phyloP scores from a whole-genome alignment of 345 rosid genomes.

The Gossypium stocksii region DNA sequence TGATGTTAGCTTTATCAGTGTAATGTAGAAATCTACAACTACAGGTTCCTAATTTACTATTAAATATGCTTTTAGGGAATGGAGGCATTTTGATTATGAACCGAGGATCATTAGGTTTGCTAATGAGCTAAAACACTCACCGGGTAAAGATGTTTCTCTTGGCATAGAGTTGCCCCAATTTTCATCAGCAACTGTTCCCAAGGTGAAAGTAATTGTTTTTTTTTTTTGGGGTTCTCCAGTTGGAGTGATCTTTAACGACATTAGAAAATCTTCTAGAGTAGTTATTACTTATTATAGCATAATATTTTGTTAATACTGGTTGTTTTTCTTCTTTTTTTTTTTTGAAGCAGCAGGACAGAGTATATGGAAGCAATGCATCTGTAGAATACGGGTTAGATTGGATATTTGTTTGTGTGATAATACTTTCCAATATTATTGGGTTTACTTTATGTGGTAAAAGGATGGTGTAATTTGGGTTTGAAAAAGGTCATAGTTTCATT shows the following conservation, averaged over 20 bases:
- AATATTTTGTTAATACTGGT: neutral
- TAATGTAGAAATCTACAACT: neutral
- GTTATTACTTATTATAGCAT: neutral
- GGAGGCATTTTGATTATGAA: slow-evolving; percentile 55
- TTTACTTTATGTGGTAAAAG: slow-evolving; percentile 4
- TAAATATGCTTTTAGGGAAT: slow-evolving; percentile 38
- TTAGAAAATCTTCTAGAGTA: neutral
- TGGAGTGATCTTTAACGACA: neutral
- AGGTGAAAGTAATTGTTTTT: slow-evolving; percentile 36
- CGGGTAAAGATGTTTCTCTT: slow-evolving; percentile 15
- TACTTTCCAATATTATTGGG: neutral
- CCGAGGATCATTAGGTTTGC: slow-evolving; percentile 51
- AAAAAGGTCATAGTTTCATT: slow-evolving; percentile 9
- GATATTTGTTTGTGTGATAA: neutral
- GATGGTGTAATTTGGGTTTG: slow-evolving; percentile 5
- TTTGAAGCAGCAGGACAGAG: slow-evolving; percentile 27
- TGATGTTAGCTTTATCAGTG: neutral
- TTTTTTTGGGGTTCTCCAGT: slow-evolving; percentile 1
- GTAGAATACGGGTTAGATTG: slow-evolving; percentile 40
- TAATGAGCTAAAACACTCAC: slow-evolving; percentile 26
- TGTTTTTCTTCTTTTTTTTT: neutral
- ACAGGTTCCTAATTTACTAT: neutral
- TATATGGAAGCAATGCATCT: slow-evolving; percentile 19
- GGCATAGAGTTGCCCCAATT: slow-evolving; percentile 61
- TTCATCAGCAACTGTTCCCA: slow-evolving; percentile 70